A percentile compares a stretch with the other conserved stretches of the same genome.
phyloP scores from a whole-genome alignment of 169 alveolate genomes.

The Plasmodium falciparum region DNA sequence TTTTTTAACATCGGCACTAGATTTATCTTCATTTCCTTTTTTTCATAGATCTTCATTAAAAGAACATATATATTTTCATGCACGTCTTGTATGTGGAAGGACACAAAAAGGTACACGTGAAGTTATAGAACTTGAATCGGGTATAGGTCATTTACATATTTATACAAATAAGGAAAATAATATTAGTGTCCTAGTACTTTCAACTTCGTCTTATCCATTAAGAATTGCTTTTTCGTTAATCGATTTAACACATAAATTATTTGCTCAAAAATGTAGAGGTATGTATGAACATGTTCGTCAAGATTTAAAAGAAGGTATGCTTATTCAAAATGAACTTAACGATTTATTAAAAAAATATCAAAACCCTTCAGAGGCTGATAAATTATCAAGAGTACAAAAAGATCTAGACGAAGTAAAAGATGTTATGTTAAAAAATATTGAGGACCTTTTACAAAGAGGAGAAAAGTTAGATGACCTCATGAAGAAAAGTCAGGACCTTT shows the following conservation, averaged over 20 bases:
- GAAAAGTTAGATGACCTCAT: constrained; percentile 94
- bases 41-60: constrained; percentile 87
- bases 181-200: constrained; percentile 78
- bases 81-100: constrained; percentile 87
- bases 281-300: constrained; percentile 29
- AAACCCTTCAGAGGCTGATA: constrained; percentile 95
- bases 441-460: constrained; percentile 94
- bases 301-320: constrained; percentile 82
- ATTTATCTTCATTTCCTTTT: constrained; percentile 70
- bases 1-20: constrained; percentile 57
- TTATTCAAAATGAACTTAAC: constrained; percentile 86
- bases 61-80: constrained; percentile 86
- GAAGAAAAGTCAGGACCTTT: constrained; percentile 93
- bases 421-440: constrained; percentile 86
- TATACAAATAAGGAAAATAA: constrained; percentile 44
- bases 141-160: constrained; percentile 86
- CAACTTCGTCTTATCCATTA: constrained; percentile 86
- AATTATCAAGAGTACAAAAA: constrained; percentile 91
- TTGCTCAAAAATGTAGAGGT: constrained; percentile 28
- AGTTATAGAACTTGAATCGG: constrained; percentile 89
- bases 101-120: constrained; percentile 91
- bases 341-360: constrained; percentile 90
- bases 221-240: constrained; percentile 88
- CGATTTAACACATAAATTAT: constrained; percentile 65
- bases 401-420: constrained; percentile 94